Percentiles rank a stretch among this genome's conserved stretches.
Conservation (phyloP, 352 stramenopile genomes). For the Phytophthora crassamura region DNA sequence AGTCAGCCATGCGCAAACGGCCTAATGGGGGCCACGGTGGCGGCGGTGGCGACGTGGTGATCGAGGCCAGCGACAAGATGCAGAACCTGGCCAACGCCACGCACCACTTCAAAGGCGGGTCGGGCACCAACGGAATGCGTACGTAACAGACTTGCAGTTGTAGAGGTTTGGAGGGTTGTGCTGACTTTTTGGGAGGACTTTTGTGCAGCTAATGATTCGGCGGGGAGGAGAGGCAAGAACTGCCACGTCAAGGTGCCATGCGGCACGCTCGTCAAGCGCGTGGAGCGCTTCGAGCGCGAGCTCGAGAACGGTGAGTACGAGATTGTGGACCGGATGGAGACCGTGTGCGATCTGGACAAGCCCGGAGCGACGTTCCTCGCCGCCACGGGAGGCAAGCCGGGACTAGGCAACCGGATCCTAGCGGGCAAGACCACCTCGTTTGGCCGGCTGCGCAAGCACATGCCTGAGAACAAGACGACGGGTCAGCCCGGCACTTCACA, state of each 20-base stretch:
- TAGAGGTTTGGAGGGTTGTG: background rate
- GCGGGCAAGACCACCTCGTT: slow-evolving; percentile 85
- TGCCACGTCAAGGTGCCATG: slow-evolving; percentile 84
- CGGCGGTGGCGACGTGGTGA: slow-evolving; percentile 80
- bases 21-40: slow-evolving; percentile 88
- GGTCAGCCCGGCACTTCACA: slow-evolving; percentile 93
- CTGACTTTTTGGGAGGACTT: slow-evolving; percentile 8
- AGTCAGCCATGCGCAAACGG: slow-evolving; percentile 76
- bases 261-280: slow-evolving; percentile 88
- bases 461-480: slow-evolving; percentile 77
- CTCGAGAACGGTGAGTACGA: slow-evolving; percentile 80
- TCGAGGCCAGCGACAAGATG: slow-evolving; percentile 74
- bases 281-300: slow-evolving; percentile 82
- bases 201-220: slow-evolving; percentile 74
- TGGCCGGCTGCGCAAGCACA: slow-evolving; percentile 83
- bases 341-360: slow-evolving; percentile 80
- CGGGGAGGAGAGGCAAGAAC: slow-evolving; percentile 81
- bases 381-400: slow-evolving; percentile 82
- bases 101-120: slow-evolving; percentile 84
- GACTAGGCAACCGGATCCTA: slow-evolving; percentile 87
- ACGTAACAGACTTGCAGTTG: slow-evolving; percentile 34
- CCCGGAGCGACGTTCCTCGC: slow-evolving; percentile 74
- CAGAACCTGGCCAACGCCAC: slow-evolving; percentile 87
- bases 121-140: slow-evolving; percentile 87
- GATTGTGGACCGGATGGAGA: slow-evolving; percentile 83